Evolutionary conservation across 1,284 basidiomycete genomes (phyloP).

Genomic region (Mycena sp.): DNA sequence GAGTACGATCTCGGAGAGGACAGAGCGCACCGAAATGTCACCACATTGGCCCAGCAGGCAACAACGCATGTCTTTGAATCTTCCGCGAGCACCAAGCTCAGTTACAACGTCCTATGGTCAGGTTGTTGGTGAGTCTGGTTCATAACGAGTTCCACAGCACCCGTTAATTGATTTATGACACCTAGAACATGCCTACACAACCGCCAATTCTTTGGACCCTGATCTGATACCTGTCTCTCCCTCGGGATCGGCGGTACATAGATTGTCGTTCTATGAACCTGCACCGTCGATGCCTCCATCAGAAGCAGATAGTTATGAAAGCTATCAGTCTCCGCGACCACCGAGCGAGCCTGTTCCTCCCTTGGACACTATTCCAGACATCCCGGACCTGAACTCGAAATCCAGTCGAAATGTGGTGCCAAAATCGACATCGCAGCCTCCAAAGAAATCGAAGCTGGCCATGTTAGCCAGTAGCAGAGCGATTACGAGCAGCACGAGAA

Average conservation of each 20-base stretch:
- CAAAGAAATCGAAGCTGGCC: slow-evolving; percentile 70
- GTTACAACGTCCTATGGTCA: slow-evolving; percentile 71
- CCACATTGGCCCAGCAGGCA: slow-evolving; percentile 53
- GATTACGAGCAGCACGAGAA: slow-evolving; percentile 51
- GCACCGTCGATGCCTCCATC: slow-evolving; percentile 62
- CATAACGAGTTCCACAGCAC: not conserved
- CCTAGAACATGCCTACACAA: slow-evolving; percentile 25
- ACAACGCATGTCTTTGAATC: slow-evolving; percentile 47
- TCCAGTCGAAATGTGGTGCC: slow-evolving; percentile 43
- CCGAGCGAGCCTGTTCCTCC: slow-evolving; percentile 55
- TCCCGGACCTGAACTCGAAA: slow-evolving; percentile 62
- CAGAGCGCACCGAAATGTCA: slow-evolving; percentile 67
- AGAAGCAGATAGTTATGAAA: slow-evolving; percentile 45
- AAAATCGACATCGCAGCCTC: slow-evolving; percentile 28
- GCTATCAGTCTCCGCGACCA: slow-evolving; percentile 45
- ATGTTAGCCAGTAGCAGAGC: slow-evolving; percentile 67
- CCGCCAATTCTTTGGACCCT: slow-evolving; percentile 53
- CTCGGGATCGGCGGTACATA: slow-evolving; percentile 75
- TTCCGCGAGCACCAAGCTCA: slow-evolving; percentile 50
- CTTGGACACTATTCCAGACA: slow-evolving; percentile 63
- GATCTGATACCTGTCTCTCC: slow-evolving; percentile 71
- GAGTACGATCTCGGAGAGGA: slow-evolving; percentile 72
- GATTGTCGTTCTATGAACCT: slow-evolving; percentile 68
- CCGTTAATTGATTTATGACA: slow-evolving; percentile 23
- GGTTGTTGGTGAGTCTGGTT: slow-evolving; percentile 57